Evolutionary conservation across 768 basidiomycete genomes (phyloP), one percentile per base, ranked within the genome.

Genomic region (Tulasnella sp.): DNA sequence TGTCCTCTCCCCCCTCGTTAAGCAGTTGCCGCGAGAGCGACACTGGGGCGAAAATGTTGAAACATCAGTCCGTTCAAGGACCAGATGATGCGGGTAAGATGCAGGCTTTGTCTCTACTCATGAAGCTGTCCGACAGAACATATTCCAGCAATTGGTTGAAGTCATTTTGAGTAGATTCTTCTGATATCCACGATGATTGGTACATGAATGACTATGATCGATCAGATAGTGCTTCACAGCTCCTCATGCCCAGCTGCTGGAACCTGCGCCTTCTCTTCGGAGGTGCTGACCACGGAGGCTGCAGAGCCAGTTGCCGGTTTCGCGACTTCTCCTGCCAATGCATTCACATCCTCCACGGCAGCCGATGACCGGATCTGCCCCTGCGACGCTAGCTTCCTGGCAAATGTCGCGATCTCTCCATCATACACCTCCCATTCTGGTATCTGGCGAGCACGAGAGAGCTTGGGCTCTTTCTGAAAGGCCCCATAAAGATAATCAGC

Each of bases 391-490:
- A 94, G 75, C 53, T 80, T 76, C 24, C 80, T 77, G 0, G 87
- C 84, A 62, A 99, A 90, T 25, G 73, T 76, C 1, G 93, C 85
- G 53, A 98, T 92, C 71, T 99, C 92, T 4, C 74, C 67, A 69
- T 99, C 94, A 67, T 97, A 98, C 50, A 80, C 80, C 63, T 94
- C 92, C 96, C 96, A 99, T 68, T 98, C 96, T 0, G 96, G 94
- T 53, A 98, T 96, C 66, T 92, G 83, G 38, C 93, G 81, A 2
- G 96, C 96, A 22, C 96, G 82, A 2, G 84, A 80, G 4, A 98
- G 78, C 70, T 98, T 99, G 4, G 93, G 93, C 68, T 98, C 96
- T 83, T 98, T 96, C 88, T 96, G 73, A 68, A 56, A 29, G 55
- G 7, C 5, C 34, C 34, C 7, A 38, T 17, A 22, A 30, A 17